Conservation (phyloP, 2,329 filamentous ascomycete species). For the Fusarium poae region DNA sequence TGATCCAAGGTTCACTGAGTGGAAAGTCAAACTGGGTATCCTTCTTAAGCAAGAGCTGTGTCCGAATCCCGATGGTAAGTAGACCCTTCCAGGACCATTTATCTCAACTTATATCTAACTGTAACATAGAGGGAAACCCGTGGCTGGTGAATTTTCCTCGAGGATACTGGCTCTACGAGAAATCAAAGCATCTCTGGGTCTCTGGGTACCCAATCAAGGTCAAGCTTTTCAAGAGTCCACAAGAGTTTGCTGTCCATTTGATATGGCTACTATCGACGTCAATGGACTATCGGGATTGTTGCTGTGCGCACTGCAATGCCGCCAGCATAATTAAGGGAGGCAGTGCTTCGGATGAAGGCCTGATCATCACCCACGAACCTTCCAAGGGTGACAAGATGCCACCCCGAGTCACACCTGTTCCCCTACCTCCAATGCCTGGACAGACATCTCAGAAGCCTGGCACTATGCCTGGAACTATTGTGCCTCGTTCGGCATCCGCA, state of each 20-base stretch:
- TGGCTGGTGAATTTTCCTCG: conserved; percentile 61
- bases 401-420: conserved; percentile 55
- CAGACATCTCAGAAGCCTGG: conserved; percentile 53
- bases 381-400: conserved; percentile 47
- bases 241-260: conserved; percentile 66
- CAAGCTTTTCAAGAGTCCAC: conserved; percentile 65
- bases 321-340: conserved; percentile 46
- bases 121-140: conserved; percentile 56
- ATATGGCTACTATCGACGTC: conserved; percentile 66
- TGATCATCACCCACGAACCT: conserved; percentile 42
- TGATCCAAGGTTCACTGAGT: conserved; percentile 60
- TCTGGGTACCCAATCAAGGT: conserved; percentile 63
- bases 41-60: conserved; percentile 61
- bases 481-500: conserved; percentile 50
- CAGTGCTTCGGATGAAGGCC: conserved; percentile 47
- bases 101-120: conserved; percentile 28
- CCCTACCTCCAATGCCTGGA: conserved; percentile 54
- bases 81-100: background rate
- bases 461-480: conserved; percentile 36
- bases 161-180: conserved; percentile 63
- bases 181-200: conserved; percentile 63
- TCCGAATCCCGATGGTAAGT: conserved; percentile 57
- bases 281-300: conserved; percentile 63
- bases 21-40: conserved; percentile 61
- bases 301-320: conserved; percentile 63